Conservation (phyloP, 805 yeast genomes). For the Candida mattraensis region DNA sequence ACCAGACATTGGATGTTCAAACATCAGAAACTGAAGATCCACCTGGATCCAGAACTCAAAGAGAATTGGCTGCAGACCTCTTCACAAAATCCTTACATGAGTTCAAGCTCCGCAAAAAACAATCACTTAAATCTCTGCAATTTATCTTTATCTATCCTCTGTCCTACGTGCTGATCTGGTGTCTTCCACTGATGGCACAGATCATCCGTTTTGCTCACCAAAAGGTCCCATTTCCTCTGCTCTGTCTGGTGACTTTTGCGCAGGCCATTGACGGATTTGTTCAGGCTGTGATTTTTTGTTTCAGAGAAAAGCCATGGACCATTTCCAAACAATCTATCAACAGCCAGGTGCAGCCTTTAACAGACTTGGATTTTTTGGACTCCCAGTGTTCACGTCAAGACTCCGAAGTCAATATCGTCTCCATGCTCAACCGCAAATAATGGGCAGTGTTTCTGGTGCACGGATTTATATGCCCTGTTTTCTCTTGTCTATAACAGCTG, state of each 20-base stretch:
- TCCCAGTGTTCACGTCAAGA: neutral
- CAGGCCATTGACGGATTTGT: slow-evolving; percentile 23
- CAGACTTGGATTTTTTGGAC: neutral
- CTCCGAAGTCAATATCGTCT: slow-evolving; percentile 1
- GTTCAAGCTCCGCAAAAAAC: slow-evolving; percentile 19
- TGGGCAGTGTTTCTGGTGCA: too few relatives aligned
- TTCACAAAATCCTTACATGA: slow-evolving; percentile 16
- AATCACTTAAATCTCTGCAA: slow-evolving; percentile 18
- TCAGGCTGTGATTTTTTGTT: slow-evolving; percentile 20
- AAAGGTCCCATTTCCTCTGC: slow-evolving; percentile 8
- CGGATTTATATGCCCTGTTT: too few relatives aligned
- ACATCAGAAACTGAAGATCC: neutral
- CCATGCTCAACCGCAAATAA: too few relatives aligned
- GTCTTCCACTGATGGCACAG: slow-evolving; percentile 18
- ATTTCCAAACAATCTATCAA: slow-evolving; percentile 2
- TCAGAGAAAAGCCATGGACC: slow-evolving; percentile 24
- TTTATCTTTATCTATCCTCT: slow-evolving; percentile 21
- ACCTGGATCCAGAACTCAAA: slow-evolving; percentile 5
- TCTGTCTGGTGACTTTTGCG: slow-evolving; percentile 12
- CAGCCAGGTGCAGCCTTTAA: neutral
- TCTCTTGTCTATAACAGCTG: too few relatives aligned
- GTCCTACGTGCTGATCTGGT: slow-evolving; percentile 19
- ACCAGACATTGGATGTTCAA: neutral
- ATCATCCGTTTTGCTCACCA: slow-evolving; percentile 10
- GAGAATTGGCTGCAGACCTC: slow-evolving; percentile 12